Percentiles rank a stretch among this genome's conserved stretches.
These are phyloP conservation scores for Globisporangium paroecandrum DNA, from an alignment of 352 stramenopile genomes.

Conservation along the genomic window DNA sequence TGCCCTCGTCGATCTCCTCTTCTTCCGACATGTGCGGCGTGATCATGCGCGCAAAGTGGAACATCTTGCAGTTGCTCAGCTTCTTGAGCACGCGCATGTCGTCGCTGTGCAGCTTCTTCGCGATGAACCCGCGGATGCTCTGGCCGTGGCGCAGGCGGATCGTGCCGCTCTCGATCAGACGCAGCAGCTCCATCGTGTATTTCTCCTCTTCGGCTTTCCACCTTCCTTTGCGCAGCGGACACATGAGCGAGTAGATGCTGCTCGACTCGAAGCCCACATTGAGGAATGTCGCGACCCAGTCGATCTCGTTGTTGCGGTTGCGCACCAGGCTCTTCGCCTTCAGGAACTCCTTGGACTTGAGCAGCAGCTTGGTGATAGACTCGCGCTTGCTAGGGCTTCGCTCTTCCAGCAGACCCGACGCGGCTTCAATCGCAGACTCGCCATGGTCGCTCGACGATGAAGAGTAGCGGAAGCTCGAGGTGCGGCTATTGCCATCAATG, in stretches of 20 bases:
- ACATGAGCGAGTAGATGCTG: slow-evolving; percentile 78
- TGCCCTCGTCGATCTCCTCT: slow-evolving; percentile 42
- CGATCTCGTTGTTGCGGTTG: slow-evolving; percentile 73
- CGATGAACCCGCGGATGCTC: slow-evolving; percentile 68
- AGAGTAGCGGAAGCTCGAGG: neutral
- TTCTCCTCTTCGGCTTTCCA: slow-evolving; percentile 76
- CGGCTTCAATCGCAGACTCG: slow-evolving; percentile 19
- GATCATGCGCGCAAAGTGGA: slow-evolving; percentile 63
- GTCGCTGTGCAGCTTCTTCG: slow-evolving; percentile 75
- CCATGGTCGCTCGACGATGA: slow-evolving; percentile 8
- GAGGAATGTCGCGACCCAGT: slow-evolving; percentile 75
- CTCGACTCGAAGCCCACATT: slow-evolving; percentile 67
- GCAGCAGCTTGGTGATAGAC: slow-evolving; percentile 46
- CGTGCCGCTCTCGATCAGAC: slow-evolving; percentile 56
- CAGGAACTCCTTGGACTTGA: slow-evolving; percentile 69
- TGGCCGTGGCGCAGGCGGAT: slow-evolving; percentile 61
- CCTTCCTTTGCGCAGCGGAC: slow-evolving; percentile 62
- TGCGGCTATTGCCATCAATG: neutral
- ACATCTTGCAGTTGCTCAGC: slow-evolving; percentile 79
- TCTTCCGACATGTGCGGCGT: slow-evolving; percentile 57
- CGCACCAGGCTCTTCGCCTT: slow-evolving; percentile 56
- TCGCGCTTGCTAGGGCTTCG: slow-evolving; percentile 32
- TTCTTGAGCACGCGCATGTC: slow-evolving; percentile 86
- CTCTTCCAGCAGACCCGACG: slow-evolving; percentile 12
- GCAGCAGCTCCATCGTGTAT: slow-evolving; percentile 67